Conservation (phyloP, 192 early-diverging fungal species). For the Coemansia sp. region DNA sequence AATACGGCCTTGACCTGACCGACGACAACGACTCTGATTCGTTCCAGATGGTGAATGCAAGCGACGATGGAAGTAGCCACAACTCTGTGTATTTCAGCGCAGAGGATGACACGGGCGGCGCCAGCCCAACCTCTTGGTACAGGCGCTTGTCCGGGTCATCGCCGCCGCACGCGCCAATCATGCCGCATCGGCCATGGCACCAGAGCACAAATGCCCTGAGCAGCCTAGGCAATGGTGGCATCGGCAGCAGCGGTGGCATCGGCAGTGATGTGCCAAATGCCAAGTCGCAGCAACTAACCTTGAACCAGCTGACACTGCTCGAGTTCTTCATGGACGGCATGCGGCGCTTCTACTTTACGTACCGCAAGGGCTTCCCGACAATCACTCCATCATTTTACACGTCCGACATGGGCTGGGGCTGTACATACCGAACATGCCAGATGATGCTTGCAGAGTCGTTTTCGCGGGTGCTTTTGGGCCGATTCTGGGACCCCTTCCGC, state of each 20-base stretch:
- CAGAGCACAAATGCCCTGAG: constrained; percentile 3
- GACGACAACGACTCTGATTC: constrained; percentile 43
- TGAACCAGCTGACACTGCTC: constrained; percentile 54
- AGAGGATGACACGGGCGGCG: constrained; percentile 36
- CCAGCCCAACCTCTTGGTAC: constrained; percentile 42
- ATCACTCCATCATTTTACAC: constrained; percentile 58
- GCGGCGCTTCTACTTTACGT: constrained; percentile 56
- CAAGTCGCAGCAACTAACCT: constrained; percentile 36
- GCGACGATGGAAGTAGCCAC: constrained; percentile 43
- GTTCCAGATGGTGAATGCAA: constrained; percentile 49
- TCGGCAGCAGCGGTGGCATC: neutral
- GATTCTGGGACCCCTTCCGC: constrained; percentile 54
- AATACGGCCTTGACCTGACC: constrained; percentile 40
- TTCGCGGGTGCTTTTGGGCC: constrained; percentile 47
- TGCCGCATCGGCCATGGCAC: constrained; percentile 14
- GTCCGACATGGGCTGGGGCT: constrained; percentile 58
- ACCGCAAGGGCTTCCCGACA: constrained; percentile 53
- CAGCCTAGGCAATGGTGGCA: neutral
- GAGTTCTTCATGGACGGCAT: constrained; percentile 55
- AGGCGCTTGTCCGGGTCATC: constrained; percentile 47
- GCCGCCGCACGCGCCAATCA: constrained; percentile 47
- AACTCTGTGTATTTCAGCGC: constrained; percentile 56
- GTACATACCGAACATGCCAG: constrained; percentile 57
- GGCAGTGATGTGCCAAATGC: constrained; percentile 10
- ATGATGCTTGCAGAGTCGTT: constrained; percentile 56